Evolutionary conservation across 148 eudicot genomes (phyloP).

Genomic region (Rhododendron henanense): DNA sequence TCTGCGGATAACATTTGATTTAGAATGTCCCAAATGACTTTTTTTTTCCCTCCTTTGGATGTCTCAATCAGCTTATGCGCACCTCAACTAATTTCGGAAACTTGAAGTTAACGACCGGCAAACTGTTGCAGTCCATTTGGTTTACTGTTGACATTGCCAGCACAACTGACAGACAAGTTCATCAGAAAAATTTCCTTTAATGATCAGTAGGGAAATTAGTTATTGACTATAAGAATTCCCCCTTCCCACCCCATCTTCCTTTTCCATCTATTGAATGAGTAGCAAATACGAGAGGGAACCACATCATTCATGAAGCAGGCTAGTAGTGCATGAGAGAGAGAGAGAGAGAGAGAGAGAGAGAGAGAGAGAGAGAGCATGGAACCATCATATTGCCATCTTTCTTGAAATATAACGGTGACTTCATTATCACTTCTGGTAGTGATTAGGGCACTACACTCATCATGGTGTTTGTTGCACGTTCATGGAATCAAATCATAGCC

Average conservation of each 20-base stretch:
- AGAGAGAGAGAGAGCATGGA: background rate
- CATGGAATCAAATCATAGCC: background rate
- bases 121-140: background rate
- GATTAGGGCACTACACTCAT: background rate
- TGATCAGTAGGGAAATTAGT: too few species aligned
- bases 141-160: background rate
- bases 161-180: background rate
- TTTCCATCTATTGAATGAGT: background rate
- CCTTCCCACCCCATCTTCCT: background rate
- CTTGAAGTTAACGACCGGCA: too few species aligned
- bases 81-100: background rate
- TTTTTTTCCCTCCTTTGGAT: background rate
- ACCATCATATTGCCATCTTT: slow-evolving; percentile 4
- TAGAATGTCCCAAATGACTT: background rate
- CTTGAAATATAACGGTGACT: background rate
- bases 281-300: background rate
- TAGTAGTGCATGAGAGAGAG: background rate
- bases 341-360: background rate
- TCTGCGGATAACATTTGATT: background rate
- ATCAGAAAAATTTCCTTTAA: background rate
- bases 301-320: background rate
- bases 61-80: background rate
- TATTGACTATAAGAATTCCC: background rate
- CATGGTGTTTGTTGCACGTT: background rate
- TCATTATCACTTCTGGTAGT: slow-evolving; percentile 10